Base-by-base conservation (phyloP, 495 filamentous ascomycete species). In the Chaetomium cochliodes region DNA sequence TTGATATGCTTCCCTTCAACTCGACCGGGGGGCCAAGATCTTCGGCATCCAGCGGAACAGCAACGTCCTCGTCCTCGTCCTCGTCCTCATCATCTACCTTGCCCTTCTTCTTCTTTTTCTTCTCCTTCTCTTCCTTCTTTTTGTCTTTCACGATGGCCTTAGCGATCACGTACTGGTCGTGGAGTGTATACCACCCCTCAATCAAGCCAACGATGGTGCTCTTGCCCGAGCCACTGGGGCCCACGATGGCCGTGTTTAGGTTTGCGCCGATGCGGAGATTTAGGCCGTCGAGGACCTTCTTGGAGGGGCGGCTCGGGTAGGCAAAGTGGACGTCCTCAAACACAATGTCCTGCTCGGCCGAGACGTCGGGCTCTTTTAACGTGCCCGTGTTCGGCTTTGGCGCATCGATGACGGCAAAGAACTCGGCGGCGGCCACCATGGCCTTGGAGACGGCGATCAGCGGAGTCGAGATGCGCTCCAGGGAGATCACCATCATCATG, bases 191-290 rank as follows among this genome's bases (percentile, higher is more conserved):
- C 82, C 96, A 98, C 2, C 93, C 85, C 72, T 97, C 92, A 46
- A 98, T 85, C 9, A 98, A 79, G 0, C 92, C 93, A 28, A 97
- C 89, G 20, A 97, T 90, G 0, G 93, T 97, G 67, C 88, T 92
- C 78, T 98, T 98, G 42, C 93, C 89, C 49, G 90, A 91, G 18
- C 89, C 89, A 20, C 90, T 92, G 13, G 92, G 86, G 11, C 93
- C 90, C 47, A 96, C 91, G 55, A 98, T 82, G n/a, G 93, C 92
- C 28, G 91, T 91, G 46, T 92, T 89, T 73, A 92, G 90, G 16
- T 92, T 92, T 8, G 92, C 87, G 42, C 85, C 82, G 51, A 91
- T 84, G 11, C 64, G 73, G 8, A 90, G 73, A 52, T 79, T 81
- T 39, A 90, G 74, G 18, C 83, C 74, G 64, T 82, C 79, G 15